Percentiles rank a stretch among this genome's conserved stretches.
phyloP scores from a whole-genome alignment of 1,284 basidiomycete genomes.

The Cerrena zonata region DNA sequence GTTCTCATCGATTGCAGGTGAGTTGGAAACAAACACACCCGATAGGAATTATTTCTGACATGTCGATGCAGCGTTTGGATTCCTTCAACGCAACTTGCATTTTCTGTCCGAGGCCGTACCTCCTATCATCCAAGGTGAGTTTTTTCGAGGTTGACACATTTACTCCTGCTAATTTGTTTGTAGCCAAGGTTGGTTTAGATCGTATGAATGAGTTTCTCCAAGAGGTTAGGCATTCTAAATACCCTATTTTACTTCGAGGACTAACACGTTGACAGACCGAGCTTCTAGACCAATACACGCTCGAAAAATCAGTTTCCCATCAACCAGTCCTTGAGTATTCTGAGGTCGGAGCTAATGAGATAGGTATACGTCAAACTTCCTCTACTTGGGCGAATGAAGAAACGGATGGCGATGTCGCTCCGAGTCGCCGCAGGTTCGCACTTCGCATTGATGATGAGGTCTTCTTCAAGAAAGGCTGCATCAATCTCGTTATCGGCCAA shows the following conservation, averaged over 20 bases:
- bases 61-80: constrained; percentile 30
- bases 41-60: too few relatives aligned
- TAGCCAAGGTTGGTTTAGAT: constrained; percentile 46
- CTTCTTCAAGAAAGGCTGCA: constrained; percentile 48
- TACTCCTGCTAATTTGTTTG: constrained; percentile 18
- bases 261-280: constrained; percentile 33
- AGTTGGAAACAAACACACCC: too few relatives aligned
- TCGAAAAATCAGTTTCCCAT: constrained; percentile 21
- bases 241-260: background rate
- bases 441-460: constrained; percentile 49
- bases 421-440: constrained; percentile 38
- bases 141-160: constrained; percentile 15
- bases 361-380: constrained; percentile 36
- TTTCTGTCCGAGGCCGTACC: constrained; percentile 30
- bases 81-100: constrained; percentile 29
- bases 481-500: constrained; percentile 63
- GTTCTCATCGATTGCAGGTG: constrained; percentile 38
- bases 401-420: constrained; percentile 27
- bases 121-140: constrained; percentile 29
- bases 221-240: constrained; percentile 24
- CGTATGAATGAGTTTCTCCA: constrained; percentile 44
- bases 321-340: background rate
- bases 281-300: constrained; percentile 42
- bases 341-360: too few relatives aligned
- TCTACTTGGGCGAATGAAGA: constrained; percentile 36